Conservation (phyloP, 2,329 filamentous ascomycete genomes). For the Fusarium dimerum region DNA sequence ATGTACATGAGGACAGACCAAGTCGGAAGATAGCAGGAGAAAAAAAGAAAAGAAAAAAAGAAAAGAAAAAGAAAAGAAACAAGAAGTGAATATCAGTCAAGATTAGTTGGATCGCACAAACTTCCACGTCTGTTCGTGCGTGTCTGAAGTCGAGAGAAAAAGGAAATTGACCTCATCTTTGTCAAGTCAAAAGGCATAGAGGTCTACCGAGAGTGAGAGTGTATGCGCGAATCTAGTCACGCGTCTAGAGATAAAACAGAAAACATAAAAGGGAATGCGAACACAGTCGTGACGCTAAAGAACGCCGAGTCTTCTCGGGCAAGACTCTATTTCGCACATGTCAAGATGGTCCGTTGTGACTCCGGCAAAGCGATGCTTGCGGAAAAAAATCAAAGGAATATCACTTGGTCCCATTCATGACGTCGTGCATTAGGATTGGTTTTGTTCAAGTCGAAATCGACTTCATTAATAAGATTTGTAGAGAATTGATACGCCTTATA, state of each 20-base stretch:
- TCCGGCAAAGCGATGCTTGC: conserved; percentile 10
- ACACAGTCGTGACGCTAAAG: conserved; percentile 14
- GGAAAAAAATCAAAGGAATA: conserved; percentile 19
- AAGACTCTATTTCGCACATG: conserved; percentile 6
- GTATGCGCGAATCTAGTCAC: conserved; percentile 14
- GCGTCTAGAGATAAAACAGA: conserved; percentile 13
- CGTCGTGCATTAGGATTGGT: conserved; percentile 10
- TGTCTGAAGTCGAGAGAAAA: conserved; percentile 21
- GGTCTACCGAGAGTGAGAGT: conserved; percentile 17
- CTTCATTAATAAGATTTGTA: conserved; percentile 20
- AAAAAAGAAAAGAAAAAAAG: too few species aligned
- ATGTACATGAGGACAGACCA: conserved; percentile 34
- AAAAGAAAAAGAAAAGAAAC: conserved; percentile 6
- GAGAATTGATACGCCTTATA: conserved; percentile 21
- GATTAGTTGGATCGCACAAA: conserved; percentile 35
- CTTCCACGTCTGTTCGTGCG: conserved; percentile 32
- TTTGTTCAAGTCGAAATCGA: conserved; percentile 2
- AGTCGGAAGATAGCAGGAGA: conserved; percentile 5
- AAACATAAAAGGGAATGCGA: conserved; percentile 14
- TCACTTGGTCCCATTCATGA: conserved; percentile 13
- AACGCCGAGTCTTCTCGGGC: conserved; percentile 1
- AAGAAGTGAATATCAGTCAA: conserved; percentile 31
- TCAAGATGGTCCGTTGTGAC: conserved; percentile 1
- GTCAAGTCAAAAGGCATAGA: too few species aligned
- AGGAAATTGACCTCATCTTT: conserved; percentile 13